phyloP scores from a whole-genome alignment of 2,329 filamentous ascomycete genomes.

The Falciphora oryzae region DNA sequence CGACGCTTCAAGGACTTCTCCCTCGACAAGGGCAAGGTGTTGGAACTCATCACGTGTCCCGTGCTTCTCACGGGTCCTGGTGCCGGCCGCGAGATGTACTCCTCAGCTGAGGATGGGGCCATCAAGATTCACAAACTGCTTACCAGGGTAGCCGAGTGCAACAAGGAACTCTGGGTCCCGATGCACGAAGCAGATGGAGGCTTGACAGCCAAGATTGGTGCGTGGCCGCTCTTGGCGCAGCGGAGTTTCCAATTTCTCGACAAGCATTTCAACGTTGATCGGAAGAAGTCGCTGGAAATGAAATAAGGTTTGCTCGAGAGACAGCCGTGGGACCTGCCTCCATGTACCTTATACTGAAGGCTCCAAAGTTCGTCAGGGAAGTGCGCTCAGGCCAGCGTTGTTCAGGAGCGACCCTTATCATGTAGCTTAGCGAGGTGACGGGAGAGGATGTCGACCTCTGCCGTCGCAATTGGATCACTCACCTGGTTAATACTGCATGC shows the following conservation, averaged over 20 bases:
- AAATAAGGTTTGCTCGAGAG: too few relatives aligned
- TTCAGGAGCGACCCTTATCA: too few relatives aligned
- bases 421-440: too few relatives aligned
- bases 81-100: too few relatives aligned
- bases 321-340: too few relatives aligned
- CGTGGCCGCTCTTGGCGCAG: slow-evolving; percentile 9
- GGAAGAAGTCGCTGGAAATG: slow-evolving; percentile 7
- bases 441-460: too few relatives aligned
- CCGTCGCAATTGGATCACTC: too few relatives aligned
- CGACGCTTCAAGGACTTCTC: slow-evolving; percentile 4
- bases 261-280: slow-evolving; percentile 9
- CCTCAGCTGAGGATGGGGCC: slow-evolving; percentile 6
- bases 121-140: slow-evolving; percentile 8
- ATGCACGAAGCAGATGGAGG: slow-evolving; percentile 8
- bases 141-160: slow-evolving; percentile 2
- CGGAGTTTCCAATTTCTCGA: slow-evolving; percentile 12
- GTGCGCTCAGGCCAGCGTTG: too few relatives aligned
- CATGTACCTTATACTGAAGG: too few relatives aligned
- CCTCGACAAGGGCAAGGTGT: neutral
- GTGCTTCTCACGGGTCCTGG: slow-evolving; percentile 11
- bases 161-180: slow-evolving; percentile 11
- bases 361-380: too few relatives aligned
- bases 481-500: too few relatives aligned
- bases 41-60: slow-evolving; percentile 8
- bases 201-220: slow-evolving; percentile 10